Evolutionary conservation across 2,329 filamentous ascomycete genomes (phyloP), one percentile per base, ranked within the genome.

Genomic region (Penicillium sclerotiorum): DNA sequence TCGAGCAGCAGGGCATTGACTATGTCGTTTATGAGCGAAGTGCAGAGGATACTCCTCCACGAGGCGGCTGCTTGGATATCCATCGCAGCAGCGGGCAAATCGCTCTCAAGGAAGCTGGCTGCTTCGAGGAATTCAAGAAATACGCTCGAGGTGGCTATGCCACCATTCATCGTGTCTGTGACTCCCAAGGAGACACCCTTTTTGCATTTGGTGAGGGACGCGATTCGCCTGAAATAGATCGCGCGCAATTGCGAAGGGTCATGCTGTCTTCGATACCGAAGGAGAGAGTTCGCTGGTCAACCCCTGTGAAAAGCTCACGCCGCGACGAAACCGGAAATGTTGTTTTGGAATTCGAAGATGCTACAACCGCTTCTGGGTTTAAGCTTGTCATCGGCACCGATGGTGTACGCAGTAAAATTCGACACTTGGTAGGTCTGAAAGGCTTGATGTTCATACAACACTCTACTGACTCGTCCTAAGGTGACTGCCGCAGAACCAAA

Each of bases 161-260:
- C 8, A 38, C 36, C 20, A 38, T 38, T 7, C 36, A 38, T 11
- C 17, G 9, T 9, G 6, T 49, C 15, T 47, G 18, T n/a, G 25
- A 47, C 13, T 15, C 17, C 8, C 4, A 11, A 2, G 50, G 49
- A 9, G 44, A 53, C 11, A 21, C 38, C 8, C 8, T 41, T 7
- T 38, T 44, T 25, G 23, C 22, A 5, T 50, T 51, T 13, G 59
- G 56, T 3, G 59, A 65, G 23, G 60, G 58, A 2, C 54, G 55
- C 2, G 63, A 67, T 37, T 49, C 64, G 20, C 72, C 73, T 0
- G 72, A 75, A 55, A 73, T 74, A 32, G 72, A 74, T 55, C 68
- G 72, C 8, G 47, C 43, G n/a, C 59, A 64, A 21, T 46, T 75
- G 41, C 55, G 68, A 11, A 15, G 56, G 22, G 52, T 73, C 15